Percentiles rank a stretch among this genome's conserved stretches.
Conservation (phyloP, 257 asterid species). For the Striga asiatica region DNA sequence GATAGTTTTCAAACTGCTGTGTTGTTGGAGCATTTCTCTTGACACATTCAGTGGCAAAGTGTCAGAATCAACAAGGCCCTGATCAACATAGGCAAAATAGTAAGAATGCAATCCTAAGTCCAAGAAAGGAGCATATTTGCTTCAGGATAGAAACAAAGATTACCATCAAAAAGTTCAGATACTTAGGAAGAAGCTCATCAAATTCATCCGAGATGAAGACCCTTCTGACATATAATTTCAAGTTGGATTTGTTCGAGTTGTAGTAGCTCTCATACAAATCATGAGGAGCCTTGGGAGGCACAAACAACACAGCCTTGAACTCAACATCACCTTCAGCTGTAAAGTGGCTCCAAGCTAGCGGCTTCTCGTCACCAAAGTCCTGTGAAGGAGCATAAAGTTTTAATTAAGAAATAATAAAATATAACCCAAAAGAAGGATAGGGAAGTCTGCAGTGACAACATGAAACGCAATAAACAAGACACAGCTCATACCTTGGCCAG, state of each 20-base stretch:
- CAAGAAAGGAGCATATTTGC: background rate
- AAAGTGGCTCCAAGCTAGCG: slow-evolving; percentile 85
- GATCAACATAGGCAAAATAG: slow-evolving; percentile 13
- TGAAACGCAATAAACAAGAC: background rate
- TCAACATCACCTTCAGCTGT: slow-evolving; percentile 96
- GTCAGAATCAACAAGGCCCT: slow-evolving; percentile 99
- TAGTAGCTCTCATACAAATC: slow-evolving; percentile 92
- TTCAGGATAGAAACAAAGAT: background rate
- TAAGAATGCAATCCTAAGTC: slow-evolving; percentile 5
- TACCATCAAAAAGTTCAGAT: slow-evolving; percentile 74
- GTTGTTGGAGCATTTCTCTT: slow-evolving; percentile 97
- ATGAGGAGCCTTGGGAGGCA: slow-evolving; percentile 91
- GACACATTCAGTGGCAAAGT: slow-evolving; percentile 91
- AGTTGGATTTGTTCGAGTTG: slow-evolving; percentile 68
- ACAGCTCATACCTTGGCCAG: slow-evolving; percentile 56
- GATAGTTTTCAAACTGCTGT: slow-evolving; percentile 87
- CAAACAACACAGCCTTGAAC: slow-evolving; percentile 77
- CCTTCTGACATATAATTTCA: slow-evolving; percentile 72
- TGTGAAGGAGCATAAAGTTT: slow-evolving; percentile 17
- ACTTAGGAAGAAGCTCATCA: slow-evolving; percentile 88
- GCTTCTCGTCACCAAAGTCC: slow-evolving; percentile 85
- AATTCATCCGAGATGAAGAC: slow-evolving; percentile 93
- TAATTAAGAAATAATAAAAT: background rate
- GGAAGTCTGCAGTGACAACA: background rate
- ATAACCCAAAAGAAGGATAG: background rate